Evolutionary conservation across 768 basidiomycete genomes (phyloP), one percentile per base, ranked within the genome.

Genomic region (Tubosaeta brunneosetosa): DNA sequence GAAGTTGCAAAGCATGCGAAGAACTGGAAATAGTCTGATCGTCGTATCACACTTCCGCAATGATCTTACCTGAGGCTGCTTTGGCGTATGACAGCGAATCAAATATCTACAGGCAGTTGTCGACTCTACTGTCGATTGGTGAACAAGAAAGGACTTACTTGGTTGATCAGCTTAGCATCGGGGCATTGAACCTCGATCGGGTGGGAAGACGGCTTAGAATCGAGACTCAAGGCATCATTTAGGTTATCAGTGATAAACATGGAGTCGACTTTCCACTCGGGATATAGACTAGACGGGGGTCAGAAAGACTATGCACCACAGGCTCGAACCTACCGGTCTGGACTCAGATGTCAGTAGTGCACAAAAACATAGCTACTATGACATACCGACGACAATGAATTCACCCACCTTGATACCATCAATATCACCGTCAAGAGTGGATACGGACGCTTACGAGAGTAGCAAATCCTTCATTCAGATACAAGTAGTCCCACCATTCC

Each of bases 151-250:
- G 14, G 13, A 52, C 59, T 44, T 43, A 84, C 84, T 74, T 87
- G 86, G 61, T 86, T 87, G 63, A 93, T 90, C 59, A 86, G 79
- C 62, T 88, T 86, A 8, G 90, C 87, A 65, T 94, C 91, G 0
- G 86, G 88, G 64, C 88, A 91, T 13, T 87, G 85, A 26, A 95
- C 91, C 67, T 97, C 91, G 60, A 98, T 88, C 1, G 95, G 89
- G 67, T 98, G 94, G 11, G 90, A 92, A 19, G 91, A 91, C 9
- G 83, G 71, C 63, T 91, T 90, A 2, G 91, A 80, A 63, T 98
- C 95, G 44, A 95, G 79, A 32, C 73, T 70, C 26, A 97, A 78
- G 13, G 94, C 94, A n/a, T 76, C 72, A 50, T 82, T 80, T 38
- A 94, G 74, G 65, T 91, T 83, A 14, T 74, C 72, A n/a, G 82